These are phyloP conservation scores for Tetragonia tetragonoides DNA, from an alignment of 148 eudicot species.

Conservation along the genomic window DNA sequence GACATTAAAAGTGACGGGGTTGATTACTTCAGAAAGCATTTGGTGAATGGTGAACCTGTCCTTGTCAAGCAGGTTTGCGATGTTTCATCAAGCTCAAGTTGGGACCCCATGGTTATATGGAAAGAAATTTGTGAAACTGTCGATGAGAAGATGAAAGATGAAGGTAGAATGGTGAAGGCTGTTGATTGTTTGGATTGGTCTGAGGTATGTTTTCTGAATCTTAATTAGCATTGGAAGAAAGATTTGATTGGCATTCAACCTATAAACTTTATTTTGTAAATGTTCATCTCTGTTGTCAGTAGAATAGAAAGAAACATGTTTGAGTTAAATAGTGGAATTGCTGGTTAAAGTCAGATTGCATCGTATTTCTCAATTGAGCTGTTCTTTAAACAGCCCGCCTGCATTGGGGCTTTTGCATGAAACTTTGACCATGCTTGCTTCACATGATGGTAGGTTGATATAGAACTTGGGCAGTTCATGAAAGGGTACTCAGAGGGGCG, in stretches of 20 bases:
- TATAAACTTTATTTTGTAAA: constrained; percentile 5
- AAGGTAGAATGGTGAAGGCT: constrained; percentile 69
- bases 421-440: constrained; percentile 11
- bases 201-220: constrained; percentile 52
- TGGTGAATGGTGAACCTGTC: constrained; percentile 80
- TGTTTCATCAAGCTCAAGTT: constrained; percentile 51
- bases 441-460: constrained; percentile 53
- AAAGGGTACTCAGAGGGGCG: constrained; percentile 90
- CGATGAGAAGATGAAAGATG: constrained; percentile 71
- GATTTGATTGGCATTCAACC: not conserved
- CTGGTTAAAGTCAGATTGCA: not conserved
- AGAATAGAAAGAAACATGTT: not conserved
- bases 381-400: not conserved
- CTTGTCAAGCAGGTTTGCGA: constrained; percentile 72
- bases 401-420: not conserved
- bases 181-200: constrained; percentile 72
- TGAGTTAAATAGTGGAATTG: constrained; percentile 1
- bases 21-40: constrained; percentile 64
- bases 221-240: not conserved
- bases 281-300: not conserved
- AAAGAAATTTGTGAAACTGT: constrained; percentile 64
- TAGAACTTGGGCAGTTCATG: constrained; percentile 79
- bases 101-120: constrained; percentile 92
- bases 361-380: not conserved
- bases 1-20: constrained; percentile 67